A percentile compares a stretch with the other conserved stretches of the same genome.
These are phyloP conservation scores for Agaricus subrufescens DNA, from an alignment of 768 basidiomycete species.

Conservation along the genomic window DNA sequence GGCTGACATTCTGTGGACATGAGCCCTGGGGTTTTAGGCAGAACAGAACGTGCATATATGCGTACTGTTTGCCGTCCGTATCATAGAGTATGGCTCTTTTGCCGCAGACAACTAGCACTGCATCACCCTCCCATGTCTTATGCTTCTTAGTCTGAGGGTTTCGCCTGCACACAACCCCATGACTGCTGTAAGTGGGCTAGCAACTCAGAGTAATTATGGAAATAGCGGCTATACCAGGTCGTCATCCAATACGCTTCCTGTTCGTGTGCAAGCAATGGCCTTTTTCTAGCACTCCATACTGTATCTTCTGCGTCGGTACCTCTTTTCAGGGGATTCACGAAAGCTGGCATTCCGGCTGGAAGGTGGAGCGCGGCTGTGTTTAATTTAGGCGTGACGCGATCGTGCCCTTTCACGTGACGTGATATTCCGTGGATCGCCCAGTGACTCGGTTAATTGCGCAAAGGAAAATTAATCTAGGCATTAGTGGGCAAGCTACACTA, in stretches of 20 bases:
- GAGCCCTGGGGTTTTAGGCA: background rate
- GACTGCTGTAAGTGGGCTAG: background rate
- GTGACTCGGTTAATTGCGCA: background rate
- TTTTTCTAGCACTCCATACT: conserved; percentile 26
- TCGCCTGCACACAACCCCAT: conserved; percentile 38
- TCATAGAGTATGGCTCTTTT: conserved; percentile 51
- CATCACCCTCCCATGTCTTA: conserved; percentile 89
- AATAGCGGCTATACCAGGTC: conserved; percentile 50
- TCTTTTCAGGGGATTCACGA: conserved; percentile 11
- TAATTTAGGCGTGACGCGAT: conserved; percentile 6
- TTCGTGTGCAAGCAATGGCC: conserved; percentile 18
- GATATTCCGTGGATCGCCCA: background rate
- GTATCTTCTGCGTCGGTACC: conserved; percentile 12
- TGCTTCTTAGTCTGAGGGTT: conserved; percentile 74
- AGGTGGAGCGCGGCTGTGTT: background rate
- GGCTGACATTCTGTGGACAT: conserved; percentile 36
- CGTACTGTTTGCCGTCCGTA: conserved; percentile 62
- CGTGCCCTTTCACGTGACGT: background rate
- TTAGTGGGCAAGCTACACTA: too few species aligned
- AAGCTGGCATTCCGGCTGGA: conserved; percentile 19
- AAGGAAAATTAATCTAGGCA: background rate
- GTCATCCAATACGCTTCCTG: conserved; percentile 65
- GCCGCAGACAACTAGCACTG: conserved; percentile 48
- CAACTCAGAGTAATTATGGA: background rate
- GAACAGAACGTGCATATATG: background rate